A percentile compares a stretch with the other conserved stretches of the same genome.
Evolutionary conservation across 2,329 filamentous ascomycete genomes (phyloP).

Genomic region (Trichoderma harzianum): DNA sequence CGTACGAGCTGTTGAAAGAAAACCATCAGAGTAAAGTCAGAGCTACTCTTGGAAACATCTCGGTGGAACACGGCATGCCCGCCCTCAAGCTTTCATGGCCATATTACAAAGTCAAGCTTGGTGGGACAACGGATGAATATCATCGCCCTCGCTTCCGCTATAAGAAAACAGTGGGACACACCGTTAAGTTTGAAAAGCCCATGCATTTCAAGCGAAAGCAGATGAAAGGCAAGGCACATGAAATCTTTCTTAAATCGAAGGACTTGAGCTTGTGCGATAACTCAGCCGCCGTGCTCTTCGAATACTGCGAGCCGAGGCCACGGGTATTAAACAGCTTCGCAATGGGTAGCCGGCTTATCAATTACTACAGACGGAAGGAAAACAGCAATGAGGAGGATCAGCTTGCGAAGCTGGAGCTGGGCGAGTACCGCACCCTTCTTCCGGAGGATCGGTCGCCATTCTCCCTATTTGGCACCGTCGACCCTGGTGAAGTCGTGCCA

Average conservation of each 20-base stretch:
- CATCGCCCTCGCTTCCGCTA: constrained; percentile 78
- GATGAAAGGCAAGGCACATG: constrained; percentile 73
- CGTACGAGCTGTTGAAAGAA: constrained; percentile 92
- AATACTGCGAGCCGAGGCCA: constrained; percentile 94
- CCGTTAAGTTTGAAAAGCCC: constrained; percentile 70
- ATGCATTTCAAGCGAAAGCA: constrained; percentile 74
- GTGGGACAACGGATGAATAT: constrained; percentile 72
- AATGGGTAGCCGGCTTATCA: constrained; percentile 94
- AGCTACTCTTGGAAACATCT: constrained; percentile 83
- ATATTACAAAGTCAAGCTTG: constrained; percentile 87
- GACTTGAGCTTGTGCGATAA: constrained; percentile 87
- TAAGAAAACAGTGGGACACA: constrained; percentile 61
- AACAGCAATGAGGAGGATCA: constrained; percentile 64
- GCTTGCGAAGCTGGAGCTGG: constrained; percentile 77
- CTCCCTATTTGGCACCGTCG: constrained; percentile 88
- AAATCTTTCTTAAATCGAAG: constrained; percentile 75
- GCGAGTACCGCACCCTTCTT: constrained; percentile 82
- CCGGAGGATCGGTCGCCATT: constrained; percentile 96
- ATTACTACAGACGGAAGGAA: constrained; percentile 87
- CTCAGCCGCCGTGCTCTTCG: constrained; percentile 79
- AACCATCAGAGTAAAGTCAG: constrained; percentile 96
- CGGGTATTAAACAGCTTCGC: constrained; percentile 92
- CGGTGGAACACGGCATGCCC: constrained; percentile 92
- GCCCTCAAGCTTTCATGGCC: constrained; percentile 90
- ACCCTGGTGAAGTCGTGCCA: constrained; percentile 83